Percentiles rank a stretch among this genome's conserved stretches.
These are phyloP conservation scores for Saccharomyces pastorianus DNA, from an alignment of 1,139 yeast species.

Conservation along the genomic window DNA sequence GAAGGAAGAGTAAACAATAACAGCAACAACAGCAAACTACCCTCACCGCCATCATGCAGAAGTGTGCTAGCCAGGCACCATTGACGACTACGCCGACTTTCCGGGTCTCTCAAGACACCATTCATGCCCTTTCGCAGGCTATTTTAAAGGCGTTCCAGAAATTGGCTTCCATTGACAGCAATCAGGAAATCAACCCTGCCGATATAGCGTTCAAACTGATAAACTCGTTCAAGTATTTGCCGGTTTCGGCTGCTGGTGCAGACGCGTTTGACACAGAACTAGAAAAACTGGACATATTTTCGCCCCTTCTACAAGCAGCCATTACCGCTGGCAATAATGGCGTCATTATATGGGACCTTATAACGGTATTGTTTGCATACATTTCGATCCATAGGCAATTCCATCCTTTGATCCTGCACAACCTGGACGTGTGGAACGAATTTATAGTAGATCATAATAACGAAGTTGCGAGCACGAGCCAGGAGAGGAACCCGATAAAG, in stretches of 20 bases:
- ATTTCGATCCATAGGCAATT: conserved; percentile 15
- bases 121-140: background rate
- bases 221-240: background rate
- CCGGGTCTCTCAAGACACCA: background rate
- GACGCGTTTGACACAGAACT: background rate
- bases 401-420: conserved; percentile 11
- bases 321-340: background rate
- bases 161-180: conserved; percentile 1
- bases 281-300: conserved; percentile 12
- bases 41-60: background rate
- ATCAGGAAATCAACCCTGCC: background rate
- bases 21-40: background rate
- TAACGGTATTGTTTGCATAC: conserved; percentile 18
- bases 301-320: conserved; percentile 16
- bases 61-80: background rate
- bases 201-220: background rate
- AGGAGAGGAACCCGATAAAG: background rate
- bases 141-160: conserved; percentile 1
- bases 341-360: conserved; percentile 9
- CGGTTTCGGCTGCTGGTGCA: background rate
- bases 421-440: conserved; percentile 9
- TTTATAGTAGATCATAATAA: background rate
- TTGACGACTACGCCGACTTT: background rate
- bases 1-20: background rate
- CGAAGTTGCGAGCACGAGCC: background rate